Percentiles rank a stretch among this genome's conserved stretches.
Conservation (phyloP, 1,284 basidiomycete genomes). For the Coniophora puteana region DNA sequence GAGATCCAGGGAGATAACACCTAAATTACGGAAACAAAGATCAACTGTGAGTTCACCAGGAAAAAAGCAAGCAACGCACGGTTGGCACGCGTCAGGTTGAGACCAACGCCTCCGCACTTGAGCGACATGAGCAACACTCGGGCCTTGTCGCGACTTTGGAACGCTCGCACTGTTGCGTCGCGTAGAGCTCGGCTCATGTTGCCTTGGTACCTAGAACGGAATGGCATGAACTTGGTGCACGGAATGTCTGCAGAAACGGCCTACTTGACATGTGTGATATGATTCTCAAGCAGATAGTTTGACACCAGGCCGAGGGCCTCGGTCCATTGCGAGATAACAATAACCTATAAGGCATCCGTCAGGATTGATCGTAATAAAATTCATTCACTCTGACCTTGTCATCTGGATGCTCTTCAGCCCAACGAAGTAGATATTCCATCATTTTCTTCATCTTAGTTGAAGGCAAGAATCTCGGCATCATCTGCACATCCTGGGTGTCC, state of each 20-base stretch:
- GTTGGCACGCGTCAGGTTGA: constrained; percentile 58
- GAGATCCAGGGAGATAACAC: constrained; percentile 57
- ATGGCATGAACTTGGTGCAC: constrained; percentile 2
- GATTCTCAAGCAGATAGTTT: constrained; percentile 46
- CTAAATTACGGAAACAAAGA: constrained; percentile 14
- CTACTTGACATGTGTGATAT: constrained; percentile 50
- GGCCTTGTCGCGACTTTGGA: constrained; percentile 55
- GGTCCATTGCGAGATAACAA: constrained; percentile 64
- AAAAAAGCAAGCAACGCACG: constrained; percentile 27
- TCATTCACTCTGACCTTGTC: constrained; percentile 44
- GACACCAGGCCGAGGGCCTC: constrained; percentile 51
- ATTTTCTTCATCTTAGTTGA: constrained; percentile 67
- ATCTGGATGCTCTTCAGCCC: constrained; percentile 41
- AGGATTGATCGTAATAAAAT: not conserved
- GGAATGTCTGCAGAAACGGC: constrained; percentile 10
- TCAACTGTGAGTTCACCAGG: not conserved
- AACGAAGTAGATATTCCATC: constrained; percentile 44
- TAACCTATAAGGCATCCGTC: constrained; percentile 29
- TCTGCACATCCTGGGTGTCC: constrained; percentile 31
- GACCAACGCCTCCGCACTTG: constrained; percentile 59
- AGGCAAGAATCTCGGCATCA: constrained; percentile 48
- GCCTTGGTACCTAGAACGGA: constrained; percentile 48
- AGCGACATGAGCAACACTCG: constrained; percentile 55
- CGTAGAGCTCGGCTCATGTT: constrained; percentile 50
- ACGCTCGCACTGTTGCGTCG: constrained; percentile 46